These are phyloP conservation scores for Xylaria flabelliformis DNA, from an alignment of 495 filamentous ascomycete genomes.

Conservation along the genomic window DNA sequence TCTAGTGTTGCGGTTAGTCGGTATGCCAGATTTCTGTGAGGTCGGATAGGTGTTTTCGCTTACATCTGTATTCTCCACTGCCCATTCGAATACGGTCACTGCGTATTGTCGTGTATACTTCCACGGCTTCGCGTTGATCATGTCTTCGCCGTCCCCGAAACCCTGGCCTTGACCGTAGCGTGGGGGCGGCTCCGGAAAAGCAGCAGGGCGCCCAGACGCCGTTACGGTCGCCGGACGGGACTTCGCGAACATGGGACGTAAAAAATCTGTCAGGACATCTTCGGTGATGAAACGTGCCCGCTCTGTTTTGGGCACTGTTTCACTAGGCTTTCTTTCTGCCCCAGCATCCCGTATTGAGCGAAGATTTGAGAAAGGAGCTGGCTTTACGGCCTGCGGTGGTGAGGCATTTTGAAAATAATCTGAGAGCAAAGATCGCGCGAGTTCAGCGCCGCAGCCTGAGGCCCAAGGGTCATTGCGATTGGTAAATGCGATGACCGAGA, in stretches of 20 bases:
- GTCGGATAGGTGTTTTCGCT: constrained; percentile 1
- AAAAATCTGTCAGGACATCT: constrained; percentile 55
- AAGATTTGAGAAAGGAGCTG: background rate
- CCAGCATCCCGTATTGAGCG: constrained; percentile 7
- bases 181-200: constrained; percentile 45
- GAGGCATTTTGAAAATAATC: constrained; percentile 12
- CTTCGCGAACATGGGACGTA: constrained; percentile 76
- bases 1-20: constrained; percentile 22
- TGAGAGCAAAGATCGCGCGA: constrained; percentile 50
- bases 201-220: constrained; percentile 64
- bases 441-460: constrained; percentile 44
- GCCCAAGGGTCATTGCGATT: constrained; percentile 62
- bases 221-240: constrained; percentile 70
- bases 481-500: constrained; percentile 54
- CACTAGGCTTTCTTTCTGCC: background rate
- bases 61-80: constrained; percentile 58
- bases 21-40: background rate
- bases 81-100: constrained; percentile 71
- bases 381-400: background rate
- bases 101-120: constrained; percentile 68
- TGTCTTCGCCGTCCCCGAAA: constrained; percentile 50
- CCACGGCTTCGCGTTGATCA: constrained; percentile 73
- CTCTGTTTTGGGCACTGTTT: background rate
- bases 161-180: constrained; percentile 46
- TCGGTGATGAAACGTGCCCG: constrained; percentile 56